Base-by-base conservation (phyloP, 306 rosid species). In the Castanea sativa region DNA sequence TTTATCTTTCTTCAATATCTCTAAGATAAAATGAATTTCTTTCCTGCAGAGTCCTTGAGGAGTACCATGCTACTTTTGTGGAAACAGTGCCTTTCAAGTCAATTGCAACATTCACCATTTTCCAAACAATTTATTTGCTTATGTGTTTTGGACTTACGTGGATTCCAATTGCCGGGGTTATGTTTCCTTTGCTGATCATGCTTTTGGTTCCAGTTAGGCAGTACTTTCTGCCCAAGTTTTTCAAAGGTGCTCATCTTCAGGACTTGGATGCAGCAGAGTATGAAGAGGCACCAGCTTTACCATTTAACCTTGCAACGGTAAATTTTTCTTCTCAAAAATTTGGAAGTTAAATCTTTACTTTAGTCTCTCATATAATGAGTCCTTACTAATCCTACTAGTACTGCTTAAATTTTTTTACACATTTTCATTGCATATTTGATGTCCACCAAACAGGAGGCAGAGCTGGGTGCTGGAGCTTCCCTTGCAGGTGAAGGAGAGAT, bases 131-230 rank as follows among this genome's bases (percentile, higher is more conserved):
- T 49, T 96, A 96, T 79, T 86, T 96, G 89, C 88, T 96, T 14
- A 56, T 82, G 55, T 96, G 99, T 69, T 96, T 96, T 88, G 97
- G 98, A 73, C 92, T 96, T 59, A 96, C 99, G 13, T 96, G 99
- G 99, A 83, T 96, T 82, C 98, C 99, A 14, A 91, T 96, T 41
- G 99, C 99, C 0, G 98, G 99, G 29, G 87, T 96, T 53, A 90
- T 93, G 97, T 96, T 96, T 72, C 97, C 99, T 15, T 6, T 96
- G 81, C 83, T 96, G 99, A 96, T 96, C 91, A 96, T 96, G 99
- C 89, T 96, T 81, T 79, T 96, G 51, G 94, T 96, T 75, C 99
- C 99, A 0, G 87, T 90, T 9, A 86, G 99, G 76, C 99, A 96
- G 69, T 96, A 93, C 83, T 56, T 90, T 59, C 94, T 96, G 58